Base-by-base conservation (phyloP, 1,284 basidiomycete genomes). In the Trichosporon sp. region DNA sequence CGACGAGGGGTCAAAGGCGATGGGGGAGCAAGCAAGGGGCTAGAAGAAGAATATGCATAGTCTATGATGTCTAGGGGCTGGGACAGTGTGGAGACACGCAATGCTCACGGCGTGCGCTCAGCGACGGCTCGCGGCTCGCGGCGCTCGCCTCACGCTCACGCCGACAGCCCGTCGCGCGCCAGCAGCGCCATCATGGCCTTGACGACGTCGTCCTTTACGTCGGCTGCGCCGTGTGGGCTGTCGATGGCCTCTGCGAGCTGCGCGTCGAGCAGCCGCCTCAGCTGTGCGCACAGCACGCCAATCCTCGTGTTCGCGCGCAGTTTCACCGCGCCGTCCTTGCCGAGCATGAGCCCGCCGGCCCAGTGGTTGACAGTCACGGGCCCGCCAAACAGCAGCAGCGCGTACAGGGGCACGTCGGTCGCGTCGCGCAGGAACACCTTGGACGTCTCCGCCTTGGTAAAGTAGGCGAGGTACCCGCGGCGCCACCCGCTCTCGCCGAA, bases 401-500 rank as follows among this genome's bases (percentile, higher is more conserved):
- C 91, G 78, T 92, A 96, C 25, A 95, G 83, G 1, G 93, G 92
- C 72, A 92, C 92, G 86, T 96, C 92, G 1, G 92, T 95, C 12
- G 89, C 93, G 81, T 95, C 95, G 64, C 93, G 86, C 74, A 98
- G 77, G 80, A 91, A 97, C 0, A 94, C 86, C 80, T 96, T 95
- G 35, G 86, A 89, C n/a, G 92, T 93, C 83, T 89, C 87, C 68
- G 90, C 88, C 82, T 93, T 92, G 75, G 88, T 85, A 81, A 95
- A 97, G 77, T 91, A 95, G 5, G 90, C 88, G 62, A 95, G 78
- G 80, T 94, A 94, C 3, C 89, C 90, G 34, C 89, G 87, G 68
- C 89, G 90, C 89, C 92, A 94, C 34, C 86, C 86, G 27, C 87
- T 86, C 70, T 88, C 88, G 60, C 85, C 85, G 79, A 98, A 98